phyloP scores from a whole-genome alignment of 2,329 filamentous ascomycete genomes.

The Colletotrichum scovillei region DNA sequence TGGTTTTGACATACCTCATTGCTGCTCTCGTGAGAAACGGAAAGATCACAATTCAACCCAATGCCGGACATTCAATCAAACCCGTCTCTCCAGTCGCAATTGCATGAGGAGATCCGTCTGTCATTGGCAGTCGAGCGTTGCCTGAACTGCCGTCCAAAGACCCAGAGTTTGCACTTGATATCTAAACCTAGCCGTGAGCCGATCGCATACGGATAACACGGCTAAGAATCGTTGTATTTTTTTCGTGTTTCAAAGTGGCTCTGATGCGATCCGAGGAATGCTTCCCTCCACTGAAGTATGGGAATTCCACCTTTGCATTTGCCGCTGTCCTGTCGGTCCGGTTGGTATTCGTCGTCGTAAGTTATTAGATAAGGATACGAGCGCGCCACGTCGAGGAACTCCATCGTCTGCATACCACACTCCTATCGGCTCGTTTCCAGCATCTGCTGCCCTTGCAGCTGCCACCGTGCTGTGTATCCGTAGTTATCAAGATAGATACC shows the following conservation, averaged over 20 bases:
- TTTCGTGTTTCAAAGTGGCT: neutral
- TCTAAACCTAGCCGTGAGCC: neutral
- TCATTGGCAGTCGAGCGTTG: neutral
- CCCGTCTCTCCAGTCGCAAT: neutral
- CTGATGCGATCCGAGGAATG: neutral
- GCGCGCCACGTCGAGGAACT: neutral
- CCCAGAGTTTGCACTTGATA: neutral
- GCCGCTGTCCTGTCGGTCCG: neutral
- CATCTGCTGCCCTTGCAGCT: slow-evolving; percentile 9
- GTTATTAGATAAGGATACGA: slow-evolving; percentile 1
- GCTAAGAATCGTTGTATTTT: neutral
- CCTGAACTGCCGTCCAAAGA: neutral
- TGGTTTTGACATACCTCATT: too few relatives aligned
- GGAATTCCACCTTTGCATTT: neutral
- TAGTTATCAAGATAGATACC: slow-evolving; percentile 6
- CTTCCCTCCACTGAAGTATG: neutral
- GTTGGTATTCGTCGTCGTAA: neutral
- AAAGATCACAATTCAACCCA: neutral
- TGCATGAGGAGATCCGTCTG: neutral
- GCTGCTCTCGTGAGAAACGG: neutral
- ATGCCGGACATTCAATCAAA: neutral
- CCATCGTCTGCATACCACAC: neutral
- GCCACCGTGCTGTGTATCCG: neutral
- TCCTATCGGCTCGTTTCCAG: neutral
- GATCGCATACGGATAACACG: neutral